A percentile compares a stretch with the other conserved stretches of the same genome.
These are phyloP conservation scores for Gaeumannomyces sp. DNA, from an alignment of 2,329 filamentous ascomycete genomes.

Conservation along the genomic window DNA sequence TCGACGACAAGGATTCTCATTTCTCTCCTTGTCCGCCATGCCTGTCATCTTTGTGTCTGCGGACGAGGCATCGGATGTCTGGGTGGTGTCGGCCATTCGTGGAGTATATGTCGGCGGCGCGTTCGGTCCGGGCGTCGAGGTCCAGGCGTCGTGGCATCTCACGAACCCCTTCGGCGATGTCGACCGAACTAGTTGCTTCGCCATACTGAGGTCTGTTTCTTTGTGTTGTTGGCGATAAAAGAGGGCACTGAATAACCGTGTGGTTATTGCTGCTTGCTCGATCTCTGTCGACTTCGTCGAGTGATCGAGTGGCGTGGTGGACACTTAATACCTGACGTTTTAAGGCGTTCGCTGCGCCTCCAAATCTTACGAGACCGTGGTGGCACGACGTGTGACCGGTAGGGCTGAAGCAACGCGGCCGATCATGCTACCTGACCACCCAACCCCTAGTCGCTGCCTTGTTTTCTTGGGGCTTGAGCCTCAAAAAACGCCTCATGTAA, in stretches of 20 bases:
- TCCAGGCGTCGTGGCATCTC: neutral
- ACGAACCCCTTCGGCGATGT: neutral
- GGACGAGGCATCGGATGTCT: neutral
- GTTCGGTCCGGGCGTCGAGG: constrained; percentile 8
- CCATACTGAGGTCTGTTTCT: neutral
- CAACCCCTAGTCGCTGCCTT: neutral
- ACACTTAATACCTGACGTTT: neutral
- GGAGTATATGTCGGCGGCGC: neutral
- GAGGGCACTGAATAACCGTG: neutral
- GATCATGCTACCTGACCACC: too few relatives aligned
- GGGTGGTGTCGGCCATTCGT: neutral
- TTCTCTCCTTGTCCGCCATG: neutral
- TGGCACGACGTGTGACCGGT: neutral
- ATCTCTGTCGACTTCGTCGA: too few relatives aligned
- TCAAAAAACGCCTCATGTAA: neutral
- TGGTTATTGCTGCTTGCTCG: neutral
- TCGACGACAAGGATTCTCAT: neutral
- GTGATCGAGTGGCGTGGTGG: neutral
- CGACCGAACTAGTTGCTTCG: neutral
- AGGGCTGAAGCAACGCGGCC: neutral
- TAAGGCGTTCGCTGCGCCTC: neutral
- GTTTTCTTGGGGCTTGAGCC: neutral
- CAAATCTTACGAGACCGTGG: neutral
- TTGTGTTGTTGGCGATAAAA: neutral
- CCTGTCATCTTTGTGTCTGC: neutral